Evolutionary conservation across 768 basidiomycete genomes (phyloP), one percentile per base, ranked within the genome.

Genomic region (Psilocybe sp.): DNA sequence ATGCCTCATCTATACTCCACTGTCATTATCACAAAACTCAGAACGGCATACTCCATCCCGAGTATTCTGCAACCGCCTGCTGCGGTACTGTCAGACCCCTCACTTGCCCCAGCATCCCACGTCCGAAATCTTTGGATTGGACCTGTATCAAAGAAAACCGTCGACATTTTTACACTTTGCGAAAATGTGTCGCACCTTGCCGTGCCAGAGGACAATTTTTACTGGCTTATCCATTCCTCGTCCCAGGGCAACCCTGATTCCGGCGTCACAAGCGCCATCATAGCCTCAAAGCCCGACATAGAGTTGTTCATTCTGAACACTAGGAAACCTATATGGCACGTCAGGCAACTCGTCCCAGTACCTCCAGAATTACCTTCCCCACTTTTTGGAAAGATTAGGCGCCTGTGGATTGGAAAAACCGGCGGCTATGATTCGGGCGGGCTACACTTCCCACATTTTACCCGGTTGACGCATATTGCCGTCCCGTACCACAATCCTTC

Each of bases 1-100:
- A 47, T 67, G 16, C 63, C 61, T 13, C 53, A 65, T 46, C 56
- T 65, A 6, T 65, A 59, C 46, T 49, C 50, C 4, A 58, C 56
- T 5, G 46, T 60, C 2, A 38, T 61, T 31, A 42, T 63, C 9
- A 50, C 54, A 33, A 59, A 53, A 2, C 39, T 41, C 6, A 28
- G 34, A 19, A 40, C 37, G 37, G 8, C 19, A 19, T 32, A n/a
- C 32, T 1, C 54, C 55, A 20, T 39, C 20, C n/a, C 36, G 23
- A 13, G 39, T 15, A 36, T n/a, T 16, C 35, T n/a, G 16, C 15
- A 19, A 40, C 33, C n/a, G 32, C 16, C 32, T 2, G 40, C 38
- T 2, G 36, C 47, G 35, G 23, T 37, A 14, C 20, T 44, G 13
- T 51, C 45, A 12, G 12, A 18, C 0, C 40, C 44, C 15, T 38